Evolutionary conservation across 768 basidiomycete genomes (phyloP), one percentile per base, ranked within the genome.

Genomic region (Cystofilobasidium ferigula): DNA sequence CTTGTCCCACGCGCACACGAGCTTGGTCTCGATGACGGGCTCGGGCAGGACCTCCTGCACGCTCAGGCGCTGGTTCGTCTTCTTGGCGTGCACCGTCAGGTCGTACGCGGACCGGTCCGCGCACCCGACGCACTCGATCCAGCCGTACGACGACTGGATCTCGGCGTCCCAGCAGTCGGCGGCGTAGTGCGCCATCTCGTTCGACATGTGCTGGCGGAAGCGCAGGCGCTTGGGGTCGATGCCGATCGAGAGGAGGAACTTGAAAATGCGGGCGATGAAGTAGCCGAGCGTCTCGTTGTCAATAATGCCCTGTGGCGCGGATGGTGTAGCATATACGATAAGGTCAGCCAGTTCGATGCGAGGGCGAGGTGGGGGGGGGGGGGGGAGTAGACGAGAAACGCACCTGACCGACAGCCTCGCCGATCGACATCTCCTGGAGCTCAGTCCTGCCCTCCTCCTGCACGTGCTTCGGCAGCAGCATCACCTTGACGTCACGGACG

Each of bases 171-270:
- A 99, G 77, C 95, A 99, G 78, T 98, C 94, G 43, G 91, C 84
- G 62, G 95, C 94, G 76, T 99, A 99, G 76, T 98, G 95, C 1
- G 95, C 95, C 94, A 98, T 98, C 80, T 98, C 95, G 78, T 98
- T 99, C 42, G 78, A 82, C 95, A 98, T 98, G 76, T 99, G 95
- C 74, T 99, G 95, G 38, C 95, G 82, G 83, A 97, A 98, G 61
- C 95, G 84, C 69, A 97, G 79, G 10, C 91, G 83, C 56, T 74
- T 69, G 18, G 86, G 85, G 79, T 93, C 81, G 76, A 99, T 86
- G 68, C 94, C 95, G 73, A 98, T 89, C 77, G 87, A 87, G 71
- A 85, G 72, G 59, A 98, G 80, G 82, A 93, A 98, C 69, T 85
- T 84, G 77, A 86, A 84, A 72, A 95, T 93, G 61, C 94, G 84